phyloP scores from a whole-genome alignment of 192 early-diverging fungal species.

The Anaeromyces robustus region DNA sequence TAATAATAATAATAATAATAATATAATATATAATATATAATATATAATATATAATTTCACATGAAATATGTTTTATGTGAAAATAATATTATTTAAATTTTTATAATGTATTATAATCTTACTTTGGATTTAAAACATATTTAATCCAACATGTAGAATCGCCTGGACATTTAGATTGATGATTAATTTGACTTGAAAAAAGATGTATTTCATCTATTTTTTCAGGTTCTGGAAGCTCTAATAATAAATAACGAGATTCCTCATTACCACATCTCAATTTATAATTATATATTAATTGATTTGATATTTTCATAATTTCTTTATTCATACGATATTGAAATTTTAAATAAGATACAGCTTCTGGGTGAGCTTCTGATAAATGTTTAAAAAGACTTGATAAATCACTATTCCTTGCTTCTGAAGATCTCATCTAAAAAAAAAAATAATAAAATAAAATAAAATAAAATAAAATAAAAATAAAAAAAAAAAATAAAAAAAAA shows the following conservation, averaged over 20 bases:
- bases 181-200: not conserved
- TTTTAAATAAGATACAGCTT: slow-evolving; percentile 51
- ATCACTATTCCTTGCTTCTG: slow-evolving; percentile 29
- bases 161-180: not conserved
- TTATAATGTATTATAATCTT: too few relatives aligned
- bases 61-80: too few relatives aligned
- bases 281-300: slow-evolving; percentile 65
- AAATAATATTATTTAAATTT: too few relatives aligned
- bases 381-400: slow-evolving; percentile 59
- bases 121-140: slow-evolving; percentile 41
- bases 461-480: not conserved
- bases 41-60: not conserved
- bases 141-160: slow-evolving; percentile 44
- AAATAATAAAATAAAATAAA: not conserved
- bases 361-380: slow-evolving; percentile 66
- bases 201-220: not conserved
- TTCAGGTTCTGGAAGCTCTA: not conserved
- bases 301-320: slow-evolving; percentile 75
- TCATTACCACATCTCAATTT: slow-evolving; percentile 57
- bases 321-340: slow-evolving; percentile 88
- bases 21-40: too few relatives aligned
- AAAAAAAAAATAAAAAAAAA: slow-evolving; percentile 1
- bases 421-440: slow-evolving; percentile 30
- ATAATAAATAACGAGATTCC: not conserved
- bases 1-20: too few relatives aligned